phyloP scores from a whole-genome alignment of 2,329 filamentous ascomycete species.

The Diaporthe citrichinensis region DNA sequence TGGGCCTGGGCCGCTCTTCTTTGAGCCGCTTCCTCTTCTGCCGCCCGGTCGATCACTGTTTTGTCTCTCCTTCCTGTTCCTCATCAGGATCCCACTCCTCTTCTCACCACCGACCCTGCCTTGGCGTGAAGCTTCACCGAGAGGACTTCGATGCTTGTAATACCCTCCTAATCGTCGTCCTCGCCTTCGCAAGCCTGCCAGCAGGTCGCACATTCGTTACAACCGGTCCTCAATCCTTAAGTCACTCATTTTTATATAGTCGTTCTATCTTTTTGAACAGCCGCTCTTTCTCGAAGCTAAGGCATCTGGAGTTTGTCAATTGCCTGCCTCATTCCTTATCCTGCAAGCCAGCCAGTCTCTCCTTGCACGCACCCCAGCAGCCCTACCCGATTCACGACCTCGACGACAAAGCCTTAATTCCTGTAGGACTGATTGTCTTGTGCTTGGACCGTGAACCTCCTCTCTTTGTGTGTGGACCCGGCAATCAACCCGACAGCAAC shows the following conservation, averaged over 20 bases:
- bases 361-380: not conserved
- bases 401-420: slow-evolving; percentile 35
- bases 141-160: slow-evolving; percentile 39
- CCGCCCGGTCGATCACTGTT: slow-evolving; percentile 40
- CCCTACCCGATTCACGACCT: slow-evolving; percentile 36
- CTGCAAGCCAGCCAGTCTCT: slow-evolving; percentile 9
- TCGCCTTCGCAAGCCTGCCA: slow-evolving; percentile 61
- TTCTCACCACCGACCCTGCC: slow-evolving; percentile 39
- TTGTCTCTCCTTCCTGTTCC: slow-evolving; percentile 39
- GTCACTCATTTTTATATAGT: slow-evolving; percentile 51
- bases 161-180: slow-evolving; percentile 35
- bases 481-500: slow-evolving; percentile 1
- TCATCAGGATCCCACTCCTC: slow-evolving; percentile 39
- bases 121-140: slow-evolving; percentile 42
- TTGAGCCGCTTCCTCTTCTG: slow-evolving; percentile 38
- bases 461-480: not conserved
- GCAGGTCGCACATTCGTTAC: slow-evolving; percentile 71
- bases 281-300: slow-evolving; percentile 40
- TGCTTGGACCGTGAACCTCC: slow-evolving; percentile 36
- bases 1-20: slow-evolving; percentile 37
- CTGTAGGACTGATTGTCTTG: slow-evolving; percentile 34
- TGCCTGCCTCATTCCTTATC: slow-evolving; percentile 27
- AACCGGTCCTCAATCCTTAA: slow-evolving; percentile 44
- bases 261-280: slow-evolving; percentile 38
- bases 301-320: slow-evolving; percentile 27